Base-by-base conservation (phyloP, 495 filamentous ascomycete genomes). In the Pyronema omphalodes region DNA sequence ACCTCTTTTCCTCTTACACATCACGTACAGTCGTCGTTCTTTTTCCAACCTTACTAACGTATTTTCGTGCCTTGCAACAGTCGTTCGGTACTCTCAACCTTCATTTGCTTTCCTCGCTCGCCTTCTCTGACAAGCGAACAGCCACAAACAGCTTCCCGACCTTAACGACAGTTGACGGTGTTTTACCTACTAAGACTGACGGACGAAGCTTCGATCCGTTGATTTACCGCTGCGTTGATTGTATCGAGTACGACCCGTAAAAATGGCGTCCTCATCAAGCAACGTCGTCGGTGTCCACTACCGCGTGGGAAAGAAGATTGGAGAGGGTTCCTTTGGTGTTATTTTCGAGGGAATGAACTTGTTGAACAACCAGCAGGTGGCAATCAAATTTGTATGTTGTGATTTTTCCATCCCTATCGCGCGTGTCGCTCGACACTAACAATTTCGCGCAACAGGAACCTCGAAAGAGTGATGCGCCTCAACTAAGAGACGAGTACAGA, bases 201-300 rank as follows among this genome's bases (percentile, higher is more conserved):
- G 29, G 36, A 17, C 47, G 29, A 50, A 50, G 18, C 47, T 34
- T 50, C 47, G 47, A 11, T 9, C 11, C 36, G 9, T 50, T 35
- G 17, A 11, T 19, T 36, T n/a, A 11, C 29, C 47, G 18, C 47
- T 19, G 34, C 23, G 47, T 50, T 50, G 47, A 11, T 43, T 52
- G 50, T 43, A 15, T 7, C 50, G 29, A 52, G 54, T 66, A 56
- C 58, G 50, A 47, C 46, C 51, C 9, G 17, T 29, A 29, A 29
- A 29, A 29, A 95, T 95, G 86, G 83, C 89, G 39, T 94, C 88
- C 58, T 88, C 86, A 40, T 94, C 88, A 44, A 94, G 86, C 43
- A 99, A 99, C 70, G 91, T 99, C 58, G 91, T 99, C 57, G 91
- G 91, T 60, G 91, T 99, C 57, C 91, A 99, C 75, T 99, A 99